phyloP scores from a whole-genome alignment of 176 grass and related monocot species.

The Puccinellia tenuiflora region DNA sequence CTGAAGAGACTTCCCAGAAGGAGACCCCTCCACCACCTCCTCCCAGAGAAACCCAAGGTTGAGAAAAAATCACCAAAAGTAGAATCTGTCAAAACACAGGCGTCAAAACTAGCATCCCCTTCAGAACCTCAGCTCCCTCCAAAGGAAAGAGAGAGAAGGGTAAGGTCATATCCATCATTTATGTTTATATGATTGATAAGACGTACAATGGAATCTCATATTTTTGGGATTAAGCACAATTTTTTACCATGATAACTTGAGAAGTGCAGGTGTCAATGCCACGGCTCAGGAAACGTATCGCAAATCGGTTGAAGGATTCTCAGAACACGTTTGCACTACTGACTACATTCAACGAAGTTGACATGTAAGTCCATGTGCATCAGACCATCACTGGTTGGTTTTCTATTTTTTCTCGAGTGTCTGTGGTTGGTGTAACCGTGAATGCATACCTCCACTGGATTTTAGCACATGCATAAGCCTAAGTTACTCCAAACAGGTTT shows the following conservation, averaged over 20 bases:
- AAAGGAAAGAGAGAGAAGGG: slow-evolving; percentile 75
- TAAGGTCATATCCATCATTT: slow-evolving; percentile 16
- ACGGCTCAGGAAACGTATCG: slow-evolving; percentile 71
- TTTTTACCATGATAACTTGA: not conserved
- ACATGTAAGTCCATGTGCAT: slow-evolving; percentile 57
- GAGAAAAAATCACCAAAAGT: slow-evolving; percentile 38
- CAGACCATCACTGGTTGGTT: not conserved
- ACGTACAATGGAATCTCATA: not conserved
- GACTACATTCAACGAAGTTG: slow-evolving; percentile 83
- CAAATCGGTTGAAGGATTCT: slow-evolving; percentile 81
- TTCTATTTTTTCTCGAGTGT: not conserved
- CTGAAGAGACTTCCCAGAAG: slow-evolving; percentile 49
- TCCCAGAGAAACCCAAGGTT: slow-evolving; percentile 38
- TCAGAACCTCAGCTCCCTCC: slow-evolving; percentile 79
- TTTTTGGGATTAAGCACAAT: not conserved
- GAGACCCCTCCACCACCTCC: slow-evolving; percentile 26
- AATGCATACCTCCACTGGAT: not conserved
- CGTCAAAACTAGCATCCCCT: slow-evolving; percentile 32
- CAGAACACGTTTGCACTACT: slow-evolving; percentile 86
- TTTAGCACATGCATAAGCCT: not conserved
- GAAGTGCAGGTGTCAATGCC: slow-evolving; percentile 65
- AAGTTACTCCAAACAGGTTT: not conserved
- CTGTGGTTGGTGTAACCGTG: slow-evolving; percentile 5
- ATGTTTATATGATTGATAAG: not conserved
- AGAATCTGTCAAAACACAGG: slow-evolving; percentile 26